Evolutionary conservation across 495 filamentous ascomycete genomes (phyloP).

Genomic region (Usnea hakonensis): DNA sequence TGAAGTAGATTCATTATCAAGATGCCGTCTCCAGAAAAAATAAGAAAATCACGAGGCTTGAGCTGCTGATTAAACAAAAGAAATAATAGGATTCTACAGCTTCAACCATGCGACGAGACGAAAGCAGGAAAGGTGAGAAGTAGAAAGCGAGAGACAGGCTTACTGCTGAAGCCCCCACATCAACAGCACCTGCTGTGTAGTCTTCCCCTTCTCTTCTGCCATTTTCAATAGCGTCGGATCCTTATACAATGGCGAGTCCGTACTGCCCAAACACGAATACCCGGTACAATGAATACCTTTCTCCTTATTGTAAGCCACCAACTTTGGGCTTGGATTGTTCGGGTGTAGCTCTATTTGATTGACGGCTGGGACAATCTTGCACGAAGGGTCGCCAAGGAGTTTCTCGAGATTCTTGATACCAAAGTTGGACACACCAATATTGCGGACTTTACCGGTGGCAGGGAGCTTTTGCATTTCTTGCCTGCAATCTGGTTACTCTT

Average conservation of each 20-base stretch:
- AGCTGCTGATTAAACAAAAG: background rate
- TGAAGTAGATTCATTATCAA: no score
- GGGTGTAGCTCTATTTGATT: conserved; percentile 46
- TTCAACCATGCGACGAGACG: no score
- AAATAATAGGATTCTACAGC: no score
- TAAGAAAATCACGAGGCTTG: background rate
- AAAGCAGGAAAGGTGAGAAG: no score
- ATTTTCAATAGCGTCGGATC: conserved; percentile 52
- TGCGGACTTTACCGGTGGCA: conserved; percentile 51
- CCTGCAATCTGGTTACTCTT: conserved; percentile 23
- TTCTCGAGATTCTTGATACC: conserved; percentile 52
- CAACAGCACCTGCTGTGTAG: conserved; percentile 57
- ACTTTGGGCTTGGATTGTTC: conserved; percentile 69
- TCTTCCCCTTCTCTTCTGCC: conserved; percentile 58
- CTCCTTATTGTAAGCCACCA: conserved; percentile 60
- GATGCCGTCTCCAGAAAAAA: no score
- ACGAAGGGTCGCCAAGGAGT: conserved; percentile 3
- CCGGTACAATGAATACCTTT: conserved; percentile 48
- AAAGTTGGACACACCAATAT: conserved; percentile 60
- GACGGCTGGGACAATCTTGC: conserved; percentile 9
- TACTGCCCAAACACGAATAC: conserved; percentile 62
- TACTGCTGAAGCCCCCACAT: conserved; percentile 54
- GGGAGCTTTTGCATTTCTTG: conserved; percentile 38
- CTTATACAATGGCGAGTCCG: conserved; percentile 46
- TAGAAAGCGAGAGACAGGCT: background rate